Percentiles rank a stretch among this genome's conserved stretches.
These are phyloP conservation scores for Exidia glandulosa DNA, from an alignment of 768 basidiomycete genomes.

Conservation along the genomic window DNA sequence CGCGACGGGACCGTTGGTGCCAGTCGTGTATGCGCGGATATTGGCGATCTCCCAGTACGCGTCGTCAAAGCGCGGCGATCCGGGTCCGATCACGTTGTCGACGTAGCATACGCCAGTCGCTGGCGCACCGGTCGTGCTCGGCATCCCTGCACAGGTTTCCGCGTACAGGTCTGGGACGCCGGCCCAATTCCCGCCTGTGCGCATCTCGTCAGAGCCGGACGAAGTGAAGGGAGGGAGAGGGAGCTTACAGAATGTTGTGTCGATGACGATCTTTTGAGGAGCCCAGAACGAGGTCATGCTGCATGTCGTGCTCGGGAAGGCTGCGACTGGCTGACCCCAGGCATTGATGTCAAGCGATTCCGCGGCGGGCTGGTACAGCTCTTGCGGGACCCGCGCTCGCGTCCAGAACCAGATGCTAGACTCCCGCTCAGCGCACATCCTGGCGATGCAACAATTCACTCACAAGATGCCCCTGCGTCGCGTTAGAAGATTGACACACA, in stretches of 20 bases:
- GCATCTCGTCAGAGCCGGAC: neutral
- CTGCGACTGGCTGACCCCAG: conserved; percentile 37
- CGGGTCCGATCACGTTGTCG: conserved; percentile 44
- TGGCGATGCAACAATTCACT: conserved; percentile 12
- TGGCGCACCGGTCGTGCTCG: conserved; percentile 2
- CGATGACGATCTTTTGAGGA: conserved; percentile 39
- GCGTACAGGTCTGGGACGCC: conserved; percentile 33
- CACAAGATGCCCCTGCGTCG: conserved; percentile 33
- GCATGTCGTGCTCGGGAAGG: conserved; percentile 30
- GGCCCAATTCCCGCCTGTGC: conserved; percentile 28
- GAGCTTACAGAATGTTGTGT: conserved; percentile 44
- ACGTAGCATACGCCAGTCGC: conserved; percentile 27
- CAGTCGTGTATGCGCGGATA: conserved; percentile 46
- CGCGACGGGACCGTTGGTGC: neutral
- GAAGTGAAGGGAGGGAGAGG: neutral
- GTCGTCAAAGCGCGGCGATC: conserved; percentile 41
- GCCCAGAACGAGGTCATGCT: conserved; percentile 35
- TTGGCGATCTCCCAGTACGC: conserved; percentile 62
- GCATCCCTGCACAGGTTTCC: conserved; percentile 24
- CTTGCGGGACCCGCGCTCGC: neutral
- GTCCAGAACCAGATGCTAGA: conserved; percentile 26
- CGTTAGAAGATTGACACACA: neutral
- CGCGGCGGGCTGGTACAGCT: neutral
- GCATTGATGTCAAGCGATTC: conserved; percentile 22
- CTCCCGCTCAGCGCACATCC: neutral